Conservation (phyloP, 163 green algal species). For the Chlorella variabilis region DNA sequence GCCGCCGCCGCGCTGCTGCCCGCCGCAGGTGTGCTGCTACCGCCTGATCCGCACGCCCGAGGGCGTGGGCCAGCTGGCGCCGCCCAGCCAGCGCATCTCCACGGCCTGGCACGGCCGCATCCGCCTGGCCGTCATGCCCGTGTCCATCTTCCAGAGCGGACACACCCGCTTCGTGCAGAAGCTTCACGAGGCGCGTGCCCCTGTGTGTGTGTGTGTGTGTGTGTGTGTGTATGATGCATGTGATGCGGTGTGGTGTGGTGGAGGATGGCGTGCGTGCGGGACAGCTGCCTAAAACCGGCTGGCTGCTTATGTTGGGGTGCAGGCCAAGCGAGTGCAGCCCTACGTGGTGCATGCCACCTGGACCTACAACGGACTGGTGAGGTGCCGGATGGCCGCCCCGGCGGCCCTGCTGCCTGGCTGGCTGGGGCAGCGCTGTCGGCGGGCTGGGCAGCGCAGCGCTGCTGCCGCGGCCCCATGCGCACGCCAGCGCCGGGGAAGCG, state of each 20-base stretch:
- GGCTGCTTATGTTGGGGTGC: too few species aligned
- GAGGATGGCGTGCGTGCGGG: too few species aligned
- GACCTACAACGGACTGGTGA: conserved; percentile 12
- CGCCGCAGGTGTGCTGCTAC: conserved; percentile 7
- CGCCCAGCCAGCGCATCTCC: conserved; percentile 4
- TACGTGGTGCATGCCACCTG: conserved; percentile 24
- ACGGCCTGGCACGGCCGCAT: conserved; percentile 5
- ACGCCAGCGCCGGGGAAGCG: too few species aligned
- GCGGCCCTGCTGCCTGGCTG: too few species aligned
- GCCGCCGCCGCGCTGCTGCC: neutral
- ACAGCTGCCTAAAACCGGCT: too few species aligned
- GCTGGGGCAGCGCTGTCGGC: too few species aligned
- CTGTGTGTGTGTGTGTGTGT: too few species aligned
- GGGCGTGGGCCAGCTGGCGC: neutral
- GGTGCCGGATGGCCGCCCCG: neutral
- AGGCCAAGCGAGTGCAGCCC: conserved; percentile 14
- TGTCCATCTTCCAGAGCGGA: conserved; percentile 3
- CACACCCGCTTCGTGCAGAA: conserved; percentile 10
- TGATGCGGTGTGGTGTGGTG: too few species aligned
- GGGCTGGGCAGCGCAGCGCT: too few species aligned
- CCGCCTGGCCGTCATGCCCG: neutral
- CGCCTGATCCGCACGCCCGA: neutral
- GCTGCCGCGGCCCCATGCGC: too few species aligned
- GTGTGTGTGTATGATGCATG: too few species aligned
- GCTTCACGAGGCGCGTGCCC: neutral